Conservation (phyloP, 768 basidiomycete species). For the Podaxis carcinomalis region DNA sequence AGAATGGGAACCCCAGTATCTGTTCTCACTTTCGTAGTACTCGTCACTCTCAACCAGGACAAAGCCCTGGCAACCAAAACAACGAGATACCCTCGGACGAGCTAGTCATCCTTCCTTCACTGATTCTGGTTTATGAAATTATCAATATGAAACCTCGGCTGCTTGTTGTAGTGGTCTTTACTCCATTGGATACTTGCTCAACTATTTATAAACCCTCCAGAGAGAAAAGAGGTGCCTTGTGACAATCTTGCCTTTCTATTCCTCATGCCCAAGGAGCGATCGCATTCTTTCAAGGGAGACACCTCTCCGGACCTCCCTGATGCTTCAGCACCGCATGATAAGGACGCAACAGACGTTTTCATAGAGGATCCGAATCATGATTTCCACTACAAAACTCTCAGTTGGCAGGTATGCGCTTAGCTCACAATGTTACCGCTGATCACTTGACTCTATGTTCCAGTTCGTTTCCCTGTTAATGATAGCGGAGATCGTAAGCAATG, state of each 20-base stretch:
- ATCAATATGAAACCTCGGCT: too few relatives aligned
- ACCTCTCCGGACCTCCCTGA: neutral
- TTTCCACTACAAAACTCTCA: conserved; percentile 49
- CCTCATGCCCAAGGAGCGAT: neutral
- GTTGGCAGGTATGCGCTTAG: conserved; percentile 37
- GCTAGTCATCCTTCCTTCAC: too few relatives aligned
- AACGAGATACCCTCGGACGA: too few relatives aligned
- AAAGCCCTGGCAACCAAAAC: too few relatives aligned
- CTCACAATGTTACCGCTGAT: neutral
- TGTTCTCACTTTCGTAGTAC: too few relatives aligned
- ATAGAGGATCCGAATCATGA: conserved; percentile 38
- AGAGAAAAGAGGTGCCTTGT: neutral
- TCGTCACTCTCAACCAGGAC: too few relatives aligned
- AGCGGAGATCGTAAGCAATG: conserved; percentile 54
- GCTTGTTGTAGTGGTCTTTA: too few relatives aligned
- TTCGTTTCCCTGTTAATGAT: conserved; percentile 50
- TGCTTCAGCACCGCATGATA: neutral
- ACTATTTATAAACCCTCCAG: neutral
- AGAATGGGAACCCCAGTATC: too few relatives aligned
- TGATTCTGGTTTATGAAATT: too few relatives aligned
- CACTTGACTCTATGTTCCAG: conserved; percentile 18
- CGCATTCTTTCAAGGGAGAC: neutral
- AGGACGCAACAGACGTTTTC: conserved; percentile 34
- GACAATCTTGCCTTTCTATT: neutral
- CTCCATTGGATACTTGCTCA: too few relatives aligned